Evolutionary conservation across 2,329 filamentous ascomycete species (phyloP), one percentile per base, ranked within the genome.

Genomic region (Aulographum hederae): DNA sequence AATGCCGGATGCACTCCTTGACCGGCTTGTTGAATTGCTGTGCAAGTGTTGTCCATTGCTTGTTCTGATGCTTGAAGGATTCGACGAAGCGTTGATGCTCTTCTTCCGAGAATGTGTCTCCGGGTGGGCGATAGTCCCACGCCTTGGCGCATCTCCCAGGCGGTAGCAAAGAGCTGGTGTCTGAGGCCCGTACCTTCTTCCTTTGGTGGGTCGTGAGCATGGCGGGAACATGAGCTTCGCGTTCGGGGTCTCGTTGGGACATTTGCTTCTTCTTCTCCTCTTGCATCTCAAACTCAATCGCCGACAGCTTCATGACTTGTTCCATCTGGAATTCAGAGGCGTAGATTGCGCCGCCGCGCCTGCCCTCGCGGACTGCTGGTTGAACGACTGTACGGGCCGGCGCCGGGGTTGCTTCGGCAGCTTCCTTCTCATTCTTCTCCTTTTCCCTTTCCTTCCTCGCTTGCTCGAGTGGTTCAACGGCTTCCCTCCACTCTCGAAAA

Each of bases 1-100:
- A 89, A 51, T 85, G 82, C 46, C 82, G 76, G 42, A 89, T 89
- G 51, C 77, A 82, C 29, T 78, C 69, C 40, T 77, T 75, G 51
- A 81, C 84, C 43, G 78, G 73, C 16, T 79, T 70, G 18, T 66
- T 62, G 13, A 86, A 56, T 16, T 64, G 63, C 36, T 77, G 70
- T 4, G 79, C 76, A 35, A 89, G 73, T 42, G 70, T 73, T 34
- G 78, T 77, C 78, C 78, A 89, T 45, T 84, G 78, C 60, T 89
- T 89, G 0, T 78, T 77, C 35, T 67, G 69, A 38, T 81, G 75
- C 31, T 79, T 62, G 44, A 82, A 86, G 8, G 70, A 65, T 41
- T 76, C 73, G 41, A 84, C 76, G 46, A 89, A 84, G 18, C 67
- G 60, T 28, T 68, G 64, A 23, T 69, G 63, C 49, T 89, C 80